Conservation (phyloP, 1,139 yeast genomes). For the Arxiozyma slooffiae region DNA sequence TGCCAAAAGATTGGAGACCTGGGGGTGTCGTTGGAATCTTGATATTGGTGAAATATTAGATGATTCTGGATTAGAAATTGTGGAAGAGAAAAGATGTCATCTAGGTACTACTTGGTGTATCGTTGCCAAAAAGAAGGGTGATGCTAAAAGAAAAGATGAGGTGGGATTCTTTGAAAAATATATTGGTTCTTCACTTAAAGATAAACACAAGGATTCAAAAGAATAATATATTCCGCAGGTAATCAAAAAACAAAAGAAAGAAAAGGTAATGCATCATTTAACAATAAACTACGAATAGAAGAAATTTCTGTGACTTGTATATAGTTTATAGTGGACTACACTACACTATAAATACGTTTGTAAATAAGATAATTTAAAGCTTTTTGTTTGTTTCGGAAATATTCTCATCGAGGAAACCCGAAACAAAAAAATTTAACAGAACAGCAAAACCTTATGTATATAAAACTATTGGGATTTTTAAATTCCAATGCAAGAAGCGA, state of each 20-base stretch:
- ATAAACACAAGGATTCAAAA: constrained; percentile 1
- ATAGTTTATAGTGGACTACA: neutral
- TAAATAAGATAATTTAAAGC: neutral
- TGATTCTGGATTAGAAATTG: constrained; percentile 74
- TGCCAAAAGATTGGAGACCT: constrained; percentile 69
- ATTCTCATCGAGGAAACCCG: neutral
- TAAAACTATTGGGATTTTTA: too few species aligned
- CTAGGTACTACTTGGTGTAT: too few species aligned
- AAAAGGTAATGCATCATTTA: too few species aligned
- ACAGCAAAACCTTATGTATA: neutral
- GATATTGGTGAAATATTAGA: constrained; percentile 83
- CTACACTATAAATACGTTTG: neutral
- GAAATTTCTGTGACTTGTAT: too few species aligned
- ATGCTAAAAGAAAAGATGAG: constrained; percentile 38
- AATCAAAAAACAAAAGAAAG: too few species aligned
- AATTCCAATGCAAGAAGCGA: too few species aligned
- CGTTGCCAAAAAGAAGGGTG: too few species aligned
- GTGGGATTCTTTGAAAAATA: constrained; percentile 41
- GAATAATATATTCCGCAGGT: neutral
- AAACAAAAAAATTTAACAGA: neutral
- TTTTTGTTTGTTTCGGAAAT: neutral
- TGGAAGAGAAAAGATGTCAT: too few species aligned
- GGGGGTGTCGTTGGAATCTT: constrained; percentile 98
- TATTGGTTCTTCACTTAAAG: constrained; percentile 24
- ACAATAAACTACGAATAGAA: too few species aligned